Base-by-base conservation (phyloP, 2,329 filamentous ascomycete species). In the Talaromyces sp. region DNA sequence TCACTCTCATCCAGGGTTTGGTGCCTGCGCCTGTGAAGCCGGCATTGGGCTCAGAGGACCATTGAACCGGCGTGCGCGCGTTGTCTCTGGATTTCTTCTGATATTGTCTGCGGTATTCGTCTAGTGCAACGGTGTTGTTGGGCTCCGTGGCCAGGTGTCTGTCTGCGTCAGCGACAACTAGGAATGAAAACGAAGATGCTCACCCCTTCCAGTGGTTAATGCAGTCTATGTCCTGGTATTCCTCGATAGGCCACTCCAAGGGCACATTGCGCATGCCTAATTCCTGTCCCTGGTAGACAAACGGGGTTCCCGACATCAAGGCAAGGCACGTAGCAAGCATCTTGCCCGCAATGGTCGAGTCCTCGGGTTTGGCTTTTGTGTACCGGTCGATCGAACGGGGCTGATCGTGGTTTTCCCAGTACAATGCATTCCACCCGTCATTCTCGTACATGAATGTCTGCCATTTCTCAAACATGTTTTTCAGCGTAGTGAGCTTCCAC, bases 201-300 rank as follows among this genome's bases (percentile, higher is more conserved):
- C 68, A 76, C 72, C 71, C 67, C 55, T 78, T 78, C 80, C 80
- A 86, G 68, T 83, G 84, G 64, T 86, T 86, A 38, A 81, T 73
- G 19, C 80, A 80, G 59, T 86, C 84, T 27, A 91, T 80, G 64
- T 91, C 89, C 70, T 86, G 85, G 74, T 90, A 92, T 65, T 89
- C 84, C 3, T 84, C 71, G 57, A 89, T 84, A 1, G 75, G 74
- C 85, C 87, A 89, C 4, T 80, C 77, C 10, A 73, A 72, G 1
- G 87, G 86, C 21, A 87, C 79, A 66, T 89, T 89, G 35, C 81
- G 77, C 83, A 88, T 88, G 19, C 85, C 87, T 35, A 89, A 78
- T 72, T 89, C 87, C 69, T 89, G 85, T 13, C 87, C 87, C 70
- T 89, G 86, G 68, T 88, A 89, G n/a, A 89, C 74, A 67, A 87